Base-by-base conservation (phyloP, 495 filamentous ascomycete genomes). In the Amphirosellinia nigrospora region DNA sequence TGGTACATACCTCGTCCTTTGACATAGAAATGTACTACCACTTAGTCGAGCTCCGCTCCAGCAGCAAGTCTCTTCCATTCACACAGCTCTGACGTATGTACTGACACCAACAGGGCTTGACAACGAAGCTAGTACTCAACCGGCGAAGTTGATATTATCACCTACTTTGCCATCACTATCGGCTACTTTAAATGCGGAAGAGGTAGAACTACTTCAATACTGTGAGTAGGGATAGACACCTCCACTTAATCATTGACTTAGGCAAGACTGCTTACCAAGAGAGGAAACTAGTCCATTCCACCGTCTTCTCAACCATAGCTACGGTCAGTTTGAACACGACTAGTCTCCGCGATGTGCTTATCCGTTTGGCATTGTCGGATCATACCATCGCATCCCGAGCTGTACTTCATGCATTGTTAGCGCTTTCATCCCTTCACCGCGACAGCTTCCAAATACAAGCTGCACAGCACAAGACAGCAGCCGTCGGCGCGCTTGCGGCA, bases 401-500 rank as follows among this genome's bases (percentile, higher is more conserved):
- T 6, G 55, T 79, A 13, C 72, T 76, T 38, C 72, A 74, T n/a
- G 59, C 73, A 15, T 23, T 81, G 23, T 72, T 81, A 34, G 77
- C 77, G 32, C 68, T 81, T 26, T 76, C 79, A 60, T 75, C 77
- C 30, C 72, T 78, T 19, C 74, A 74, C 66, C 74, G 74, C 45
- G 65, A 79, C 53, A 73, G 69, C 36, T 66, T 77, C 46, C 61
- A 77, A 52, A 36, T 70, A n/a, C 77, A 79, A 52, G 78, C 77
- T 15, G 48, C 73, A n/a, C 66, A 77, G 64, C 74, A 77, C 50
- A 80, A 80, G 56, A 75, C 77, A 32, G 75, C 74, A 11, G 77
- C 75, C 30, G 48, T 80, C 32, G 66, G 71, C 16, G 69, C 69
- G 8, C 58, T 80, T 61, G 43, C 64, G 16, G 73, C 77, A 26